Base-by-base conservation (phyloP, 345 rosid genomes). In the Populus simonii region DNA sequence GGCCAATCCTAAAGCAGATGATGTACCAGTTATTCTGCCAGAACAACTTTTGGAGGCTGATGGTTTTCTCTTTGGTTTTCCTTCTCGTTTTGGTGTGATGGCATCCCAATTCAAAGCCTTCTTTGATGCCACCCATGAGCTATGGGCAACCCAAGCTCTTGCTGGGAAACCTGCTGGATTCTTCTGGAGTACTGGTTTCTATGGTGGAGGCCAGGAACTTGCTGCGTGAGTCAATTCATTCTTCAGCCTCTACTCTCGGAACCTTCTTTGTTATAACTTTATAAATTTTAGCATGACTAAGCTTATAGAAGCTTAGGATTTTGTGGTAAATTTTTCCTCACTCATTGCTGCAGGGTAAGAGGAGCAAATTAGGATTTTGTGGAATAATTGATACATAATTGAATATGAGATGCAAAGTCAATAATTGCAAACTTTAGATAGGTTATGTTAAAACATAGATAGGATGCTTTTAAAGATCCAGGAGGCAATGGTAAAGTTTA, bases 81-180 rank as follows among this genome's bases (percentile, higher is more conserved):
- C 99, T 78, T 93, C 98, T 59, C 94, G 97, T 27, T 95, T 93
- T 10, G 99, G 98, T 1, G 92, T 95, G 59, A 95, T 93, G 99
- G 93, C 99, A 11, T 89, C 98, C 57, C 97, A 95, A 74, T 90
- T 74, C 79, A 92, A 91, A 88, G 92, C 97, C 18, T 95, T 95
- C 86, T 95, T 92, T 57, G 99, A 95, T 80, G 87, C 93, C 66
- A 92, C 99, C 3, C n/a, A 22, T 41, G 86, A 89, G 62, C 84
- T 89, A 57, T 95, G 98, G 96, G 82, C 85, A 75, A 35, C 89
- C 70, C 98, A 93, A 78, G 90, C 91, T 72, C 98, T 93, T 8
- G 96, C 99, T 0, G 99, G 99, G 20, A 95, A 95, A 79, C 99
- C 99, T 5, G 99, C 98, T 1, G 98, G 99, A 55, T 90, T 95